Evolutionary conservation across 1,139 yeast species (phyloP).

Genomic region (Hanseniaspora sp.): DNA sequence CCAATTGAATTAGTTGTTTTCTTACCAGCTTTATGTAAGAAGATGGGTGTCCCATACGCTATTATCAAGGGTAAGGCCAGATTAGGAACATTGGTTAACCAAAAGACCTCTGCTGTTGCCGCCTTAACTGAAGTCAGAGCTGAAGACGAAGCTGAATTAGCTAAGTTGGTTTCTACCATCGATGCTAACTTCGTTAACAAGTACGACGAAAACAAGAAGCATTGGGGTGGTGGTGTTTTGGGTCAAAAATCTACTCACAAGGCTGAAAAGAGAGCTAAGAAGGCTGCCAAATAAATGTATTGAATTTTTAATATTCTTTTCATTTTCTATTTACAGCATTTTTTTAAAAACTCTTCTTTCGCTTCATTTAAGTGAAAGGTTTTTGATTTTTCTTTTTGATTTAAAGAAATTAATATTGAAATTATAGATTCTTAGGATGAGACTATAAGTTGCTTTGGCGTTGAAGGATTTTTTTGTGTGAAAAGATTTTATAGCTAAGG

Average conservation of each 20-base stretch:
- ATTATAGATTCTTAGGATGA: constrained; percentile 15
- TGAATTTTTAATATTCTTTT: not conserved
- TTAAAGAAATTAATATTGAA: not conserved
- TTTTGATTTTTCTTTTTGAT: not conserved
- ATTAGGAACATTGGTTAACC: constrained; percentile 93
- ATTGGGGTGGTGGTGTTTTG: constrained; percentile 99
- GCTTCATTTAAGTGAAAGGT: too few species aligned
- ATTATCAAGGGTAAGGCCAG: constrained; percentile 98
- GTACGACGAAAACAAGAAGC: constrained; percentile 91
- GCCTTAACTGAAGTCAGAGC: constrained; percentile 89
- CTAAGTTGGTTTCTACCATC: constrained; percentile 83
- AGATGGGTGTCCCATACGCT: constrained; percentile 99
- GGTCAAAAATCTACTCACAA: constrained; percentile 85
- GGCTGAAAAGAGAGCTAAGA: constrained; percentile 46
- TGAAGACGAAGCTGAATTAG: constrained; percentile 89
- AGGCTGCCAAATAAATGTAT: constrained; percentile 30
- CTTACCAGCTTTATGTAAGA: constrained; percentile 96
- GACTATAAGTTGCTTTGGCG: constrained; percentile 15
- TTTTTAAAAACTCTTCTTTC: not conserved
- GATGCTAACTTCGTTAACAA: constrained; percentile 84
- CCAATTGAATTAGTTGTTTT: constrained; percentile 94
- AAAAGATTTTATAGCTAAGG: constrained; percentile 9
- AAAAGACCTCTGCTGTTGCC: constrained; percentile 93
- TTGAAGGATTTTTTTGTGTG: constrained; percentile 6
- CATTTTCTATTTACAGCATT: not conserved